Evolutionary conservation across 768 basidiomycete genomes (phyloP), one percentile per base, ranked within the genome.

Genomic region (Termitomyces sp.): DNA sequence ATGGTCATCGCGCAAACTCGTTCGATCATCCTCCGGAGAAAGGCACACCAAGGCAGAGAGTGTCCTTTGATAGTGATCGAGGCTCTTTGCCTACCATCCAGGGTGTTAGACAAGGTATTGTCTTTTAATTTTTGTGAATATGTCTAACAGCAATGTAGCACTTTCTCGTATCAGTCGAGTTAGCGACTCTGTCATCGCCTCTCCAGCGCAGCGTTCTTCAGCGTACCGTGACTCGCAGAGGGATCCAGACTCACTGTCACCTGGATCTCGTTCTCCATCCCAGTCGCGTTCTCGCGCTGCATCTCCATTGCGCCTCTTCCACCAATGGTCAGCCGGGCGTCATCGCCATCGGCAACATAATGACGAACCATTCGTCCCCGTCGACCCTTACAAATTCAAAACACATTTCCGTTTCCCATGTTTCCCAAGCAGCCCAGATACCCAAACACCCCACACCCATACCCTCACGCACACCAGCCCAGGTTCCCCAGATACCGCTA

Each of bases 251-350:
- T 65, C 69, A 33, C 56, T 64, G 1, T 65, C 57, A 6, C 64
- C 58, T 34, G 56, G 55, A 9, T 83, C 82, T 0, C 80, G 80
- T 3, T 75, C 81, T 0, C 78, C 78, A 34, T 78, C 84, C 4
- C 76, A 76, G 16, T 76, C 79, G 8, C 80, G 81, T 27, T 39
- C 50, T 24, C 36, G 37, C n/a, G 70, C 73, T 1, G 68, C 75
- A 0, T 89, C 87, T 1, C 88, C 89, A 0, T 71, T 88, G 0
- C 81, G 86, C 10, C 72, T 85, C 18, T 74, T 89, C 16, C 79
- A 80, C 6, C 76, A 79, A 14, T 82, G 80, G 76, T 74, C 80
- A 20, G 70, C 81, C 0, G 75, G 77, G 10, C 76, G 86, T 13
- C 79, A 79, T 56, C 77, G 79, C 8, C 33, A 64, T 22, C 74